Percentiles rank a stretch among this genome's conserved stretches.
These are phyloP conservation scores for Diaporthe citri DNA, from an alignment of 2,329 filamentous ascomycete species.

Conservation along the genomic window DNA sequence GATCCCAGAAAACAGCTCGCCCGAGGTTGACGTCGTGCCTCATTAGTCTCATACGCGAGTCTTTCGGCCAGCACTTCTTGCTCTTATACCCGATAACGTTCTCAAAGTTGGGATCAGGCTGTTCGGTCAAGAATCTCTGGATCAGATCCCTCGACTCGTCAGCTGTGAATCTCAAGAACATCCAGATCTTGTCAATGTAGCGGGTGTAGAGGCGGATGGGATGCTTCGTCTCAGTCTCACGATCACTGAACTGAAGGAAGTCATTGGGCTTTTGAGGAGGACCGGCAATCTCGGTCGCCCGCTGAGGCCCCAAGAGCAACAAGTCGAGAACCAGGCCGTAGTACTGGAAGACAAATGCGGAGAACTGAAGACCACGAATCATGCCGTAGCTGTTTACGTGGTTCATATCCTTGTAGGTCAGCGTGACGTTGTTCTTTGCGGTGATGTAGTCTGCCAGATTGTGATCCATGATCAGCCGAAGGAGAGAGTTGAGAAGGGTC, in stretches of 20 bases:
- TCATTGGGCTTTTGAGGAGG: slow-evolving; percentile 95
- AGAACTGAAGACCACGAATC: slow-evolving; percentile 98
- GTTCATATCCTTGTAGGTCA: slow-evolving; percentile 99
- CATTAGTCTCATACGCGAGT: slow-evolving; percentile 98
- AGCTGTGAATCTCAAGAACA: slow-evolving; percentile 92
- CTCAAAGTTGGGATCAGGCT: slow-evolving; percentile 98
- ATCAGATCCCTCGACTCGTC: slow-evolving; percentile 97
- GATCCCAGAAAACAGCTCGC: slow-evolving; percentile 97
- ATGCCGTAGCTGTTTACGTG: slow-evolving; percentile 99
- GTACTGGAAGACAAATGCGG: slow-evolving; percentile 98
- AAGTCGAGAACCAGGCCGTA: slow-evolving; percentile 97
- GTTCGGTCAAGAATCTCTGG: slow-evolving; percentile 96
- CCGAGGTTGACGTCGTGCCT: slow-evolving; percentile 98
- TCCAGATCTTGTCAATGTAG: slow-evolving; percentile 99
- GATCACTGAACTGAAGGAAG: slow-evolving; percentile 96
- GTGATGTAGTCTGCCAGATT: slow-evolving; percentile 99
- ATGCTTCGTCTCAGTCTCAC: slow-evolving; percentile 90
- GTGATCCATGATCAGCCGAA: slow-evolving; percentile 98
- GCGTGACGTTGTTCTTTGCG: slow-evolving; percentile 98
- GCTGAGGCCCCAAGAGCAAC: slow-evolving; percentile 89
- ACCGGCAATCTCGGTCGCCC: slow-evolving; percentile 97
- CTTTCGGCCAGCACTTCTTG: slow-evolving; percentile 99
- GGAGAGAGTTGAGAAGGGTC: slow-evolving; percentile 91
- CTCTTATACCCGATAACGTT: slow-evolving; percentile 99
- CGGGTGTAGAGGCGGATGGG: slow-evolving; percentile 97